Percentiles rank a stretch among this genome's conserved stretches.
phyloP scores from a whole-genome alignment of 1,284 basidiomycete genomes.

The Trichosporon asahii region DNA sequence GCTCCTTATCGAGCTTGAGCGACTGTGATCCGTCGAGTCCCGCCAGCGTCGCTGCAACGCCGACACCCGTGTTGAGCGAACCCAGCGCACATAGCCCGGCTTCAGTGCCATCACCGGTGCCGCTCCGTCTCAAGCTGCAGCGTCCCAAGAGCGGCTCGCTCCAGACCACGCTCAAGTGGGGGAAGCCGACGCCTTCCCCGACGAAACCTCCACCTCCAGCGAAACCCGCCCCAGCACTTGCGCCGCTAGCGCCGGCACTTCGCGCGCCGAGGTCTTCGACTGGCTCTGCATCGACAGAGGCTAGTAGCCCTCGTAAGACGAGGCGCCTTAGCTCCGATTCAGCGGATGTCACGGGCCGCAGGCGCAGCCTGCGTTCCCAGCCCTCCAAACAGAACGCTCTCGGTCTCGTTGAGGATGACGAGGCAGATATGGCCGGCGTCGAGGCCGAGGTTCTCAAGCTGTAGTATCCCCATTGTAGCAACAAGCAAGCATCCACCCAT shows the following conservation, averaged over 20 bases:
- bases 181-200: background rate
- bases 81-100: background rate
- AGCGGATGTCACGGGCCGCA: background rate
- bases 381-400: background rate
- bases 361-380: background rate
- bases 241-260: background rate
- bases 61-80: background rate
- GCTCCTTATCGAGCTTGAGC: slow-evolving; percentile 10
- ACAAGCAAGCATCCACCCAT: background rate
- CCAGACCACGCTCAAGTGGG: background rate
- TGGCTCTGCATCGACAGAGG: background rate
- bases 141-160: background rate
- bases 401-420: background rate
- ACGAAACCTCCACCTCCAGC: background rate
- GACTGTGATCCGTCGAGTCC: slow-evolving; percentile 2
- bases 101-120: background rate
- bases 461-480: background rate
- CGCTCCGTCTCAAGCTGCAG: background rate
- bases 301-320: background rate
- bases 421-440: slow-evolving; percentile 7
- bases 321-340: background rate
- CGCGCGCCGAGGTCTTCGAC: background rate
- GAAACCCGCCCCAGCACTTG: too few relatives aligned
- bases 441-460: slow-evolving; percentile 5
- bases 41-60: background rate